Evolutionary conservation across 192 early-diverging fungal species (phyloP).

Genomic region (Pilaira anomala): DNA sequence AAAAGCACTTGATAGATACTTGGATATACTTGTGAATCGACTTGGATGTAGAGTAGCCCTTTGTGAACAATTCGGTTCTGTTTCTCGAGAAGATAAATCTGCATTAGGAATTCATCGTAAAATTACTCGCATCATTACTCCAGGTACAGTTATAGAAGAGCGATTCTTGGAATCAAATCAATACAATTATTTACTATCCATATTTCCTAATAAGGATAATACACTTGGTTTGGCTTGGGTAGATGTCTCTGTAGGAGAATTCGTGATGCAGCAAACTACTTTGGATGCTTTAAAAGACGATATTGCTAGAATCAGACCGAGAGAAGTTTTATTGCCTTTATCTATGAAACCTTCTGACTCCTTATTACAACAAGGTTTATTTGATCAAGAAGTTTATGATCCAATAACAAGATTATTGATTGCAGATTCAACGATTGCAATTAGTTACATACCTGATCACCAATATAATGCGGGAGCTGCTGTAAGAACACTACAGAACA

Average conservation of each 20-base stretch:
- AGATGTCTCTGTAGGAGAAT: conserved; percentile 90
- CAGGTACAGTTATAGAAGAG: conserved; percentile 83
- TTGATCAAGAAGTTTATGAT: conserved; percentile 25
- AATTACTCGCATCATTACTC: conserved; percentile 79
- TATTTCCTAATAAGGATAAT: conserved; percentile 36
- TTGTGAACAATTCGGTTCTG: conserved; percentile 60
- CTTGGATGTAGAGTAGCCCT: conserved; percentile 61
- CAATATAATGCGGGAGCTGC: conserved; percentile 2
- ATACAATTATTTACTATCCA: conserved; percentile 75
- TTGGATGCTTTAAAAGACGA: conserved; percentile 55
- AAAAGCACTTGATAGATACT: conserved; percentile 57
- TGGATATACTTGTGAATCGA: conserved; percentile 61
- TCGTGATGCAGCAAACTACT: conserved; percentile 60
- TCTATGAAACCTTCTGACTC: conserved; percentile 9
- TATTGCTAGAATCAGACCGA: conserved; percentile 79
- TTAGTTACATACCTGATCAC: conserved; percentile 21
- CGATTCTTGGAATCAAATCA: conserved; percentile 58
- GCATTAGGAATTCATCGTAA: conserved; percentile 55
- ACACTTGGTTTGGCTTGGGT: conserved; percentile 80
- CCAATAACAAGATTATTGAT: conserved; percentile 10
- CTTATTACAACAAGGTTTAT: conserved; percentile 16
- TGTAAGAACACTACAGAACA: not conserved
- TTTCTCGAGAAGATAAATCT: conserved; percentile 37
- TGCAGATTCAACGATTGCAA: conserved; percentile 4
- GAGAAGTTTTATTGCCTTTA: conserved; percentile 70